Evolutionary conservation across 2,329 filamentous ascomycete species (phyloP).

Genomic region (Aspergillus neotritici): DNA sequence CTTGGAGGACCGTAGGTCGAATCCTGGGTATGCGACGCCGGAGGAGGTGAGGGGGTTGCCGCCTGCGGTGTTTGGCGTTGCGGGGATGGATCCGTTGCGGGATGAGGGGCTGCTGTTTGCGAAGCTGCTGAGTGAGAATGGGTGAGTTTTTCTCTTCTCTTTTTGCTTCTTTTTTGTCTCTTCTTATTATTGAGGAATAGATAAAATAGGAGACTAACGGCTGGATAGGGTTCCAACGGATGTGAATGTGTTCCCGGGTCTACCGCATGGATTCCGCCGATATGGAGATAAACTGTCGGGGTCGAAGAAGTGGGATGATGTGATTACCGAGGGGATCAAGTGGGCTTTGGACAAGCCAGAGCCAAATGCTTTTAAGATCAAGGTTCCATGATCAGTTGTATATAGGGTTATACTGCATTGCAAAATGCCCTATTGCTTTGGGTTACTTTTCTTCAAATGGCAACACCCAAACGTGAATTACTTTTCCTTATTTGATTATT

Average conservation of each 20-base stretch:
- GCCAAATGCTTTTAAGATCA: slow-evolving; percentile 17
- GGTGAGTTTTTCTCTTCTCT: slow-evolving; percentile 26
- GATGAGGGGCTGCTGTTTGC: slow-evolving; percentile 48
- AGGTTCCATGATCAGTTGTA: not conserved
- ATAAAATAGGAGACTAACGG: not conserved
- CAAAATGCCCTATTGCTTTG: too few species aligned
- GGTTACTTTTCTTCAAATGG: too few species aligned
- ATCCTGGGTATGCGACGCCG: slow-evolving; percentile 31
- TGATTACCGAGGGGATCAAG: slow-evolving; percentile 25
- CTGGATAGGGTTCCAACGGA: slow-evolving; percentile 44
- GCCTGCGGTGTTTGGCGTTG: slow-evolving; percentile 42
- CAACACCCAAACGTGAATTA: too few species aligned
- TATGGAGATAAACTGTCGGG: slow-evolving; percentile 22
- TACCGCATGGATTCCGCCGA: slow-evolving; percentile 49
- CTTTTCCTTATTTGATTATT: too few species aligned
- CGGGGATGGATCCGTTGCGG: slow-evolving; percentile 45
- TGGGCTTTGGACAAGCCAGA: slow-evolving; percentile 23
- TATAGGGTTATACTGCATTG: too few species aligned
- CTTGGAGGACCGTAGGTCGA: slow-evolving; percentile 34
- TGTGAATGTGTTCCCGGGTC: slow-evolving; percentile 46
- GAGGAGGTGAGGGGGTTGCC: slow-evolving; percentile 39
- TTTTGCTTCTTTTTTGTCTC: not conserved
- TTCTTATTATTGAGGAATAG: not conserved
- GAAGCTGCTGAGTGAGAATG: slow-evolving; percentile 40
- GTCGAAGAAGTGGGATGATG: slow-evolving; percentile 26